Evolutionary conservation across 2,329 filamentous ascomycete genomes (phyloP).

Genomic region (Sarocladium kiliense): DNA sequence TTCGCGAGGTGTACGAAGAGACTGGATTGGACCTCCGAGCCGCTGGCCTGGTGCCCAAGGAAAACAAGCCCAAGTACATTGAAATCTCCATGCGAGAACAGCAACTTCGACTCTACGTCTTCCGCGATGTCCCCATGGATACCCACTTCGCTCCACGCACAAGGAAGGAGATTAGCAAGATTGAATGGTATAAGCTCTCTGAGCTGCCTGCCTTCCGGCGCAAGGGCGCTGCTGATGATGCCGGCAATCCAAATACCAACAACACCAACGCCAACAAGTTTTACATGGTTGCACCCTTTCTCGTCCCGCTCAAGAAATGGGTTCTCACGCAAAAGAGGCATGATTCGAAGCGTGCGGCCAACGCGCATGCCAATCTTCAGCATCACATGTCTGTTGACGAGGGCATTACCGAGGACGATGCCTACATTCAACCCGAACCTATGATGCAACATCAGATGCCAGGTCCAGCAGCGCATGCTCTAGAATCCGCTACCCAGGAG

Average conservation of each 20-base stretch:
- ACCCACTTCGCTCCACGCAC: slow-evolving; percentile 86
- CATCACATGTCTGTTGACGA: slow-evolving; percentile 44
- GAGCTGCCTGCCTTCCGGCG: slow-evolving; percentile 80
- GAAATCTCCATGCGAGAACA: slow-evolving; percentile 88
- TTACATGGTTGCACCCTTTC: slow-evolving; percentile 96
- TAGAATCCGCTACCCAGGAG: slow-evolving; percentile 46
- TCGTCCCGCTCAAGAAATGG: slow-evolving; percentile 83
- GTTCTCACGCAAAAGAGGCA: slow-evolving; percentile 76
- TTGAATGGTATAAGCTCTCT: slow-evolving; percentile 87
- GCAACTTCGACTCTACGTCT: slow-evolving; percentile 88
- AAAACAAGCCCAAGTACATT: slow-evolving; percentile 73
- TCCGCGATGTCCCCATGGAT: slow-evolving; percentile 81
- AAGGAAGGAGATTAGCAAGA: slow-evolving; percentile 95
- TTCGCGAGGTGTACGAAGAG: slow-evolving; percentile 93
- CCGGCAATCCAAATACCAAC: slow-evolving; percentile 36
- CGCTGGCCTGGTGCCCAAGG: slow-evolving; percentile 69
- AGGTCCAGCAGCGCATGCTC: slow-evolving; percentile 29
- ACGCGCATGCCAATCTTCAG: slow-evolving; percentile 35
- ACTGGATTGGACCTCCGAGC: slow-evolving; percentile 79
- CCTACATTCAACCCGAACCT: slow-evolving; percentile 33
- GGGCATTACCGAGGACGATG: slow-evolving; percentile 57
- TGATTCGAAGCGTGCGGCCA: slow-evolving; percentile 44
- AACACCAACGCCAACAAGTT: slow-evolving; percentile 65
- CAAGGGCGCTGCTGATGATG: slow-evolving; percentile 47
- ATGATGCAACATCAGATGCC: slow-evolving; percentile 21